Percentiles rank a stretch among this genome's conserved stretches.
phyloP scores from a whole-genome alignment of 1,139 yeast species.

The Hemisphaericaspora xylofermentans region DNA sequence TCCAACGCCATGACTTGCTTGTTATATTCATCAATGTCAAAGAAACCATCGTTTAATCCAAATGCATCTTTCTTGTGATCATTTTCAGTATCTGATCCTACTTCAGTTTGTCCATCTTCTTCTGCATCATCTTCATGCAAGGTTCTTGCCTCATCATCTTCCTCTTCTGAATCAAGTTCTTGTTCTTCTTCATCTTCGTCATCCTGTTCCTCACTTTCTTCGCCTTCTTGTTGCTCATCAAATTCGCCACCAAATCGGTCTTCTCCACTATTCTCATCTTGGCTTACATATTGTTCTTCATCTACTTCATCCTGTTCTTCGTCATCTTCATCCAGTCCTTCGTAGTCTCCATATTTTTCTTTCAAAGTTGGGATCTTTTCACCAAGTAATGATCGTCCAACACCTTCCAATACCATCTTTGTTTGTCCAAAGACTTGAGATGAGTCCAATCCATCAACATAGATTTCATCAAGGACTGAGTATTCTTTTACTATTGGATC shows the following conservation, averaged over 20 bases:
- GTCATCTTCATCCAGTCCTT: slow-evolving; percentile 17
- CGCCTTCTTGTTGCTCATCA: slow-evolving; percentile 21
- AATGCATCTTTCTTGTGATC: slow-evolving; percentile 45
- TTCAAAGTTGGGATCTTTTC: slow-evolving; percentile 14
- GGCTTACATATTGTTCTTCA: slow-evolving; percentile 15
- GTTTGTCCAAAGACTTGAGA: slow-evolving; percentile 94
- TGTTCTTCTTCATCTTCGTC: slow-evolving; percentile 18
- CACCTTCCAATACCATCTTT: slow-evolving; percentile 61
- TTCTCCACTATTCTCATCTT: slow-evolving; percentile 11
- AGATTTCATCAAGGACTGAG: slow-evolving; percentile 78
- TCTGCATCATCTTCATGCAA: slow-evolving; percentile 13
- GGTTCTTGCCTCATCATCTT: slow-evolving; percentile 12
- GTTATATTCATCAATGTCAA: slow-evolving; percentile 82
- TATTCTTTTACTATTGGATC: slow-evolving; percentile 65
- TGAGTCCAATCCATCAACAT: slow-evolving; percentile 84
- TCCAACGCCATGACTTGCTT: slow-evolving; percentile 77
- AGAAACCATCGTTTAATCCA: slow-evolving; percentile 82
- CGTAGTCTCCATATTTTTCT: slow-evolving; percentile 15
- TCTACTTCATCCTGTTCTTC: slow-evolving; percentile 18
- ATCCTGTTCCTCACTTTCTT: slow-evolving; percentile 20
- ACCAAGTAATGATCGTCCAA: slow-evolving; percentile 39
- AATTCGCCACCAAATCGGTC: slow-evolving; percentile 15
- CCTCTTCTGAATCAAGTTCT: slow-evolving; percentile 19
- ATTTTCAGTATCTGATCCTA: slow-evolving; percentile 17
- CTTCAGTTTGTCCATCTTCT: slow-evolving; percentile 10